Evolutionary conservation across 2,329 filamentous ascomycete genomes (phyloP).

Genomic region (Pseudogymnoascus sp.): DNA sequence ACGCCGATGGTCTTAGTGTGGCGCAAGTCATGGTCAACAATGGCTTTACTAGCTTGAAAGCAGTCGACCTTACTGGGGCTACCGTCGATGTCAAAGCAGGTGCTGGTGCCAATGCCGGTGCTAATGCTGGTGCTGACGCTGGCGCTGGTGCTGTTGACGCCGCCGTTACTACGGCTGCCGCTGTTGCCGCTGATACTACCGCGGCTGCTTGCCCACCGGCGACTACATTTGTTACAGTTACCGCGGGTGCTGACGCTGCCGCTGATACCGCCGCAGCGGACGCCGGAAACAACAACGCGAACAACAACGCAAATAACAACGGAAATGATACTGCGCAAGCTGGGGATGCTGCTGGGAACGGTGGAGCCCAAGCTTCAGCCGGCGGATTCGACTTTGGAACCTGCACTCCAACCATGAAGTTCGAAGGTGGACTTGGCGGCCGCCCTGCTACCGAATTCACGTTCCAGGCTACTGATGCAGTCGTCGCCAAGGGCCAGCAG

Average conservation of each 20-base stretch:
- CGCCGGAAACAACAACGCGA: constrained; percentile 11
- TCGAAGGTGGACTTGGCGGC: constrained; percentile 45
- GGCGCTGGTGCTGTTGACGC: constrained; percentile 12
- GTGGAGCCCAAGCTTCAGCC: constrained; percentile 13
- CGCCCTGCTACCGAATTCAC: constrained; percentile 53
- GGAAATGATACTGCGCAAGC: constrained; percentile 13
- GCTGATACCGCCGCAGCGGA: constrained; percentile 8
- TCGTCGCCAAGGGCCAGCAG: constrained; percentile 53
- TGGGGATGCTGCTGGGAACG: constrained; percentile 15
- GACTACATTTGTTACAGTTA: constrained; percentile 20
- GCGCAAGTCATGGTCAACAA: constrained; percentile 56
- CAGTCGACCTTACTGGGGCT: constrained; percentile 28
- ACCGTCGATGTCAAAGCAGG: constrained; percentile 31
- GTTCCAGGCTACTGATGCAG: constrained; percentile 59
- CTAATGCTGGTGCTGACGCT: constrained; percentile 9
- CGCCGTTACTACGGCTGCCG: constrained; percentile 2
- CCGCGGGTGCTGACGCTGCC: constrained; percentile 14
- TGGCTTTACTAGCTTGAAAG: constrained; percentile 57
- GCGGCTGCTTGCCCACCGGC: constrained; percentile 17
- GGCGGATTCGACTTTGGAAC: constrained; percentile 41
- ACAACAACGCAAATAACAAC: constrained; percentile 17
- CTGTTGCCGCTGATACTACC: constrained; percentile 13
- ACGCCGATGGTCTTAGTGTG: constrained; percentile 55
- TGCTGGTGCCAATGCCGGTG: constrained; percentile 22
- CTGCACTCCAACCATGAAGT: constrained; percentile 47